Conservation (phyloP, 1,284 basidiomycete genomes). For the Pisolithus thermaeus region DNA sequence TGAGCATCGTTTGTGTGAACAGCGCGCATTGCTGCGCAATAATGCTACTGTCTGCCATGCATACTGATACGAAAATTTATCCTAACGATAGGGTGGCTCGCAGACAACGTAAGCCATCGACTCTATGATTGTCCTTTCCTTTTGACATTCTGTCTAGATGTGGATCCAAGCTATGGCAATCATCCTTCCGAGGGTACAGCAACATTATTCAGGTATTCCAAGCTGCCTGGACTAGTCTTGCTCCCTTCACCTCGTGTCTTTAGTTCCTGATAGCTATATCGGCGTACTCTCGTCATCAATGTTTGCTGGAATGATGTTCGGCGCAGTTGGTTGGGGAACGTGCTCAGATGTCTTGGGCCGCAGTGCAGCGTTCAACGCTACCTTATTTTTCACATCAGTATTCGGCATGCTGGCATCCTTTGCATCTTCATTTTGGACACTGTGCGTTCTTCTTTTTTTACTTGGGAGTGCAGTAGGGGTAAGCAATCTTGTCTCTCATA, state of each 20-base stretch:
- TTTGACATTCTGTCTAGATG: slow-evolving; percentile 55
- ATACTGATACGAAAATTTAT: background rate
- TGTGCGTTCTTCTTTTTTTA: slow-evolving; percentile 81
- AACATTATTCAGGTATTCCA: slow-evolving; percentile 68
- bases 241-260: slow-evolving; percentile 13
- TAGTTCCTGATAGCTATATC: slow-evolving; percentile 71
- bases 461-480: slow-evolving; percentile 90
- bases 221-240: slow-evolving; percentile 5
- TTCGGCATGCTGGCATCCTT: slow-evolving; percentile 85
- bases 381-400: slow-evolving; percentile 83
- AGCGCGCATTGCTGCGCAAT: background rate
- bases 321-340: slow-evolving; percentile 88
- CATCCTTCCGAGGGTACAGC: slow-evolving; percentile 87
- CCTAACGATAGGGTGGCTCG: slow-evolving; percentile 63
- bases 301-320: slow-evolving; percentile 95
- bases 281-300: slow-evolving; percentile 74
- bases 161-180: slow-evolving; percentile 88
- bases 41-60: background rate
- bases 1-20: slow-evolving; percentile 32
- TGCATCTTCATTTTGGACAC: slow-evolving; percentile 60
- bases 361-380: slow-evolving; percentile 86
- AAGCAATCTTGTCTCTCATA: slow-evolving; percentile 7
- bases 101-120: slow-evolving; percentile 64
- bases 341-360: slow-evolving; percentile 83
- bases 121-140: slow-evolving; percentile 9